phyloP scores from a whole-genome alignment of 2,329 filamentous ascomycete genomes.

The Grosmannia clavigera region DNA sequence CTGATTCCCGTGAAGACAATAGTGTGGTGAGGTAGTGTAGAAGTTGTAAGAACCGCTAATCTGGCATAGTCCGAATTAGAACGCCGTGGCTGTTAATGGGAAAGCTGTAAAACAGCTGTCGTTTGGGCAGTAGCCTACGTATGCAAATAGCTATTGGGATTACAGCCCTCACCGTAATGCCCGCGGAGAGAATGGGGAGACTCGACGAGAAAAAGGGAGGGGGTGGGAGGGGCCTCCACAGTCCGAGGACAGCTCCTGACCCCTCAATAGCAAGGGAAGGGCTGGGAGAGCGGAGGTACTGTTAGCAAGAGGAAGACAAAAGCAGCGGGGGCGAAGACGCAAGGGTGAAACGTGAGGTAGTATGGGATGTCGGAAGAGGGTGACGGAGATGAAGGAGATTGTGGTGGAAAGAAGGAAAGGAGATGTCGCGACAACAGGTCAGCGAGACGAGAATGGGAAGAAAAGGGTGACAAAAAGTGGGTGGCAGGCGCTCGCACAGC shows the following conservation, averaged over 20 bases:
- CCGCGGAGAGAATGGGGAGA: background rate
- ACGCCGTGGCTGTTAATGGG: background rate
- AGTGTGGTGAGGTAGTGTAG: too few relatives aligned
- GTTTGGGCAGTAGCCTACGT: background rate
- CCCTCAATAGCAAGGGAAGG: background rate
- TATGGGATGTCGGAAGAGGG: background rate
- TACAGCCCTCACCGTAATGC: background rate
- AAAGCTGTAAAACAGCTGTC: background rate
- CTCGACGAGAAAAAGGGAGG: background rate
- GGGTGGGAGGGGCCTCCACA: background rate
- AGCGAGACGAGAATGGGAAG: background rate
- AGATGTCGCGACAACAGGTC: background rate
- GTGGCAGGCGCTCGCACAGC: background rate
- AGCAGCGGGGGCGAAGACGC: background rate
- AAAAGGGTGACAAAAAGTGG: conserved; percentile 1
- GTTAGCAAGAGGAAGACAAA: background rate
- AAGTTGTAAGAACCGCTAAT: background rate
- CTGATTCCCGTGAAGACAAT: too few relatives aligned
- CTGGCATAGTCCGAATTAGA: background rate
- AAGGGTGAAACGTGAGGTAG: background rate
- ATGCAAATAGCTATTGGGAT: background rate
- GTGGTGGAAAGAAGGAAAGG: background rate
- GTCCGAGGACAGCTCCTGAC: background rate
- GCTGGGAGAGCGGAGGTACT: background rate
- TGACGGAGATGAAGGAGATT: background rate